Evolutionary conservation across 305 asterid species (phyloP), one percentile per base, ranked within the genome.

Genomic region (Plantago rigida): DNA sequence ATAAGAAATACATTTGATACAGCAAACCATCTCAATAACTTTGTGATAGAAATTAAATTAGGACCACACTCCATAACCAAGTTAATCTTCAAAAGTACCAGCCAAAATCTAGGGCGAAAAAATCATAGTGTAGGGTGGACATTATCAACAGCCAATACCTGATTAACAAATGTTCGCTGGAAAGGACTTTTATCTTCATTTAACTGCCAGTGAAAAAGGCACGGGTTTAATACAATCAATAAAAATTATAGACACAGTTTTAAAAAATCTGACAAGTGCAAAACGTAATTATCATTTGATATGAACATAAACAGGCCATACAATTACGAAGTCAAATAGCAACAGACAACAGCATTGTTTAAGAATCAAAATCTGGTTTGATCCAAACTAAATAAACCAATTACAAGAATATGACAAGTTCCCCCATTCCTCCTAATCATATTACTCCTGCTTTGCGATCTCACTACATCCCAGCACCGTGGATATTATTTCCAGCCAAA

Each of bases 81-180:
- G 50, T 13, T 58, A 51, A 64, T 48, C 65, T 34, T 9, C 69
- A 62, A 39, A 52, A 52, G 44, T 51, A 63, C 13, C 45, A 48
- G 64, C 47, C 64, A 65, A 36, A 36, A 55, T 60, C 57, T 66
- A 36, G 56, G 48, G 57, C 55, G 55, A 46, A 29, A 62, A 59
- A 55, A n/a, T 54, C 13, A 9, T 41, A 41, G 46, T 8, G 13
- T 41, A 3, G 10, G 1, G 12, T 0, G 3, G 9, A 3, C 50
- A 28, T 56, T 24, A 59, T 53, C 44, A 29, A 58, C 47, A 68
- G 64, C 12, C 62, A 71, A 13, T 82, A 89, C 99, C 99, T 93
- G 99, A 75, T 85, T 89, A 68, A 87, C 97, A 76, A 89, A 93
- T 73, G 96, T 89, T 70, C 97, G 77, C 69, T 87, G 99, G 76